Evolutionary conservation across 345 rosid genomes (phyloP).

Genomic region (Psidium guajava): DNA sequence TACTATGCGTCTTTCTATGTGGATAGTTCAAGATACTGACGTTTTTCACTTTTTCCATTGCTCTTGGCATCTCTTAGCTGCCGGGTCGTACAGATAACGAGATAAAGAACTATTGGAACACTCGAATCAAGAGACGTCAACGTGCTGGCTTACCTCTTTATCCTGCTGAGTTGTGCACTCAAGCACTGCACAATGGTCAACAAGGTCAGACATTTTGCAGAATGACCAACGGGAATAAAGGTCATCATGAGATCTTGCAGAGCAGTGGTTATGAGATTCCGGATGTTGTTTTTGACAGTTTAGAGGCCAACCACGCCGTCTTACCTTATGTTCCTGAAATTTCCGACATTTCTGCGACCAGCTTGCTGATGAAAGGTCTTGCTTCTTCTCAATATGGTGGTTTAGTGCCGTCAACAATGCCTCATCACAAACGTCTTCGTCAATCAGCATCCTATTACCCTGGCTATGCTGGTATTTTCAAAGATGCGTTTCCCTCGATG

Average conservation of each 20-base stretch:
- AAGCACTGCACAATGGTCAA: conserved; percentile 49
- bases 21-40: background rate
- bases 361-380: conserved; percentile 52
- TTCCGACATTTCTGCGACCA: conserved; percentile 41
- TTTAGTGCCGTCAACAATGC: conserved; percentile 40
- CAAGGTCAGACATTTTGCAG: conserved; percentile 24
- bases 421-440: conserved; percentile 49
- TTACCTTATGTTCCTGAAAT: conserved; percentile 52
- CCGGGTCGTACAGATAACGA: conserved; percentile 99
- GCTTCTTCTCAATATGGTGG: conserved; percentile 47
- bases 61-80: conserved; percentile 31
- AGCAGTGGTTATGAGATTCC: conserved; percentile 45
- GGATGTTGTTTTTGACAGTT: conserved; percentile 53
- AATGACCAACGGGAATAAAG: conserved; percentile 27
- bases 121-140: conserved; percentile 84
- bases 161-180: conserved; percentile 67
- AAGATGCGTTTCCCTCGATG: conserved; percentile 35
- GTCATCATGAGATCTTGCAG: conserved; percentile 47
- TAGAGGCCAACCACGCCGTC: conserved; percentile 39
- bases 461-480: conserved; percentile 28
- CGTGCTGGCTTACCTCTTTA: conserved; percentile 96
- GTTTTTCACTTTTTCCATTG: background rate
- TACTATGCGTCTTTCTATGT: background rate
- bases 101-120: conserved; percentile 99
- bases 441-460: conserved; percentile 38